Percentiles rank a stretch among this genome's conserved stretches.
Evolutionary conservation across 2,329 filamentous ascomycete genomes (phyloP).

Genomic region (Biscogniauxia marginata): DNA sequence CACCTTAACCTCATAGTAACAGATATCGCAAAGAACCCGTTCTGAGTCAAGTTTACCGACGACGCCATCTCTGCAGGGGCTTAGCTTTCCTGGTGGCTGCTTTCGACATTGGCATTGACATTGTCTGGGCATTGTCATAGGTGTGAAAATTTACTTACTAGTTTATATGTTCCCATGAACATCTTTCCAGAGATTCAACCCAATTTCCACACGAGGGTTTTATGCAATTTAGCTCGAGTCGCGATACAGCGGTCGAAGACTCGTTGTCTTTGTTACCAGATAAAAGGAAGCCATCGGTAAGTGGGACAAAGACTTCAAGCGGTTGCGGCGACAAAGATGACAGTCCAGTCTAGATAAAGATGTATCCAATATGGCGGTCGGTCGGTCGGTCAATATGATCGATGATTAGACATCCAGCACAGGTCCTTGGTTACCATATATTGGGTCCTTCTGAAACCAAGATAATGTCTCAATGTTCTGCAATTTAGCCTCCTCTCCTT

Average conservation of each 20-base stretch:
- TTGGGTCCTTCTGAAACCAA: slow-evolving; percentile 61
- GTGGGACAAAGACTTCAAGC: not conserved
- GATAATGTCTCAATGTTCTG: slow-evolving; percentile 45
- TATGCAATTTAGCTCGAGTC: not conserved
- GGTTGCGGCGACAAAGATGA: not conserved
- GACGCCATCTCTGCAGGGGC: slow-evolving; percentile 5
- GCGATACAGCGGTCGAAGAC: not conserved
- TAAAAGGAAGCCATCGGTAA: not conserved
- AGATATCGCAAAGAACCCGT: slow-evolving; percentile 11
- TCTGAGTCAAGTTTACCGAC: slow-evolving; percentile 5
- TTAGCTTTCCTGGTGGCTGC: slow-evolving; percentile 2
- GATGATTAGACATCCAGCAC: slow-evolving; percentile 39
- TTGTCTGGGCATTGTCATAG: not conserved
- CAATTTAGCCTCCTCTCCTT: slow-evolving; percentile 53
- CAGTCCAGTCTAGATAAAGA: not conserved
- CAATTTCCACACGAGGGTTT: too few species aligned
- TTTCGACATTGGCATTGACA: slow-evolving; percentile 6
- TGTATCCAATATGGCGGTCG: not conserved
- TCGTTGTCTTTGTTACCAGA: not conserved
- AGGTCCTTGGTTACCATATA: slow-evolving; percentile 57
- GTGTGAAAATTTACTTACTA: not conserved
- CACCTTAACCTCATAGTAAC: slow-evolving; percentile 10
- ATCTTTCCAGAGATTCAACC: too few species aligned
- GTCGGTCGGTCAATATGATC: not conserved
- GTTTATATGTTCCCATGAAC: not conserved